phyloP scores from a whole-genome alignment of 208 protist species.

The Leishmania arabica region DNA sequence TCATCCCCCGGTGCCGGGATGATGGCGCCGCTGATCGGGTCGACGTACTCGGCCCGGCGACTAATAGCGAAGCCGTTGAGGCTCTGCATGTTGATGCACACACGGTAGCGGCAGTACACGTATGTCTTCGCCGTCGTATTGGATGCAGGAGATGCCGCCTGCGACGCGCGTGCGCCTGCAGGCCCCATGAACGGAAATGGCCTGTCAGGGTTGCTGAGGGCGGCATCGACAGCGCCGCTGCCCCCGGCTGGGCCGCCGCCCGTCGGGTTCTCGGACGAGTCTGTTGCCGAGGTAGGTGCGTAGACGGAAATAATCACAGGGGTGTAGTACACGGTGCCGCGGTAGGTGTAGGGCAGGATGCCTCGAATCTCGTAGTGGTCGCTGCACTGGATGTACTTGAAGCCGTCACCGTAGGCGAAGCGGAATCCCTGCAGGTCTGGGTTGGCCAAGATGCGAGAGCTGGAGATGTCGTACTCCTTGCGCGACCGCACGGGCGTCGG shows the following conservation, averaged over 20 bases:
- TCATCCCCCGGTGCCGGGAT: slow-evolving; percentile 53
- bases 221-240: neutral
- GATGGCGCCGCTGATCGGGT: slow-evolving; percentile 62
- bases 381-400: slow-evolving; percentile 52
- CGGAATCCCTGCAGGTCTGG: slow-evolving; percentile 61
- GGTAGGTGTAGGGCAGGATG: slow-evolving; percentile 71
- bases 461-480: slow-evolving; percentile 39
- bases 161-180: neutral
- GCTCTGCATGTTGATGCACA: slow-evolving; percentile 46
- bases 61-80: slow-evolving; percentile 56
- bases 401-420: slow-evolving; percentile 54
- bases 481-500: slow-evolving; percentile 22
- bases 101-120: slow-evolving; percentile 58
- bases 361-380: slow-evolving; percentile 61
- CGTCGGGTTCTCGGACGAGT: neutral
- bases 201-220: neutral
- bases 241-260: neutral
- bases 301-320: slow-evolving; percentile 69
- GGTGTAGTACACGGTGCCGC: slow-evolving; percentile 66
- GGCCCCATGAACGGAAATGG: neutral
- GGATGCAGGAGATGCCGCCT: neutral
- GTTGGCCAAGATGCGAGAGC: slow-evolving; percentile 22
- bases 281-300: slow-evolving; percentile 5
- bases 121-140: neutral
- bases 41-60: slow-evolving; percentile 72